Conservation (phyloP, 2,329 filamentous ascomycete species). For the Cercospora zeina region DNA sequence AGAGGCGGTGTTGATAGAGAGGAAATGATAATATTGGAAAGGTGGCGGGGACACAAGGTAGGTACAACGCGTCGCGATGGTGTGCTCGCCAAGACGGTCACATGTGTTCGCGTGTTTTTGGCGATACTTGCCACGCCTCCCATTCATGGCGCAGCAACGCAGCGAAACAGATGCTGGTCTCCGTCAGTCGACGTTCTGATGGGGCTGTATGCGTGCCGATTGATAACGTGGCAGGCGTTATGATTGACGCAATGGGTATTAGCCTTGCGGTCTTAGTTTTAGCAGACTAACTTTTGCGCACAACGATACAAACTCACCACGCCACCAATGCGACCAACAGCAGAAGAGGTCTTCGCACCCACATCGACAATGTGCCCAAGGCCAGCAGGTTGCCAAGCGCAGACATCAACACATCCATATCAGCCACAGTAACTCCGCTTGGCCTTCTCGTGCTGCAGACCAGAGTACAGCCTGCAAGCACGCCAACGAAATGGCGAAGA, state of each 20-base stretch:
- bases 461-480: background rate
- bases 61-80: background rate
- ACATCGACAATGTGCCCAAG: background rate
- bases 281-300: background rate
- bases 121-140: background rate
- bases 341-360: conserved; percentile 2
- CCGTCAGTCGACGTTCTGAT: background rate
- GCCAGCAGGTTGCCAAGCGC: conserved; percentile 3
- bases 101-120: background rate
- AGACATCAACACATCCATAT: background rate
- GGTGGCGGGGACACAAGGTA: background rate
- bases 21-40: background rate
- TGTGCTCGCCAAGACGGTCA: background rate
- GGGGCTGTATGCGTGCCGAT: background rate
- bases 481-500: background rate
- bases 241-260: conserved; percentile 11
- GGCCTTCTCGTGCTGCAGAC: background rate
- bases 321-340: conserved; percentile 2
- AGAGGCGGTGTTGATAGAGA: background rate
- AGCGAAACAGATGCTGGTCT: too few species aligned
- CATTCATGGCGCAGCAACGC: background rate
- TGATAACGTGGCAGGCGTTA: conserved; percentile 11
- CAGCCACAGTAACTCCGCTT: background rate
- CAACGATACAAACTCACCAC: background rate
- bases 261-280: background rate